Evolutionary conservation across 2,329 filamentous ascomycete genomes (phyloP), one percentile per base, ranked within the genome.

Genomic region (Didymosphaeria variabile): DNA sequence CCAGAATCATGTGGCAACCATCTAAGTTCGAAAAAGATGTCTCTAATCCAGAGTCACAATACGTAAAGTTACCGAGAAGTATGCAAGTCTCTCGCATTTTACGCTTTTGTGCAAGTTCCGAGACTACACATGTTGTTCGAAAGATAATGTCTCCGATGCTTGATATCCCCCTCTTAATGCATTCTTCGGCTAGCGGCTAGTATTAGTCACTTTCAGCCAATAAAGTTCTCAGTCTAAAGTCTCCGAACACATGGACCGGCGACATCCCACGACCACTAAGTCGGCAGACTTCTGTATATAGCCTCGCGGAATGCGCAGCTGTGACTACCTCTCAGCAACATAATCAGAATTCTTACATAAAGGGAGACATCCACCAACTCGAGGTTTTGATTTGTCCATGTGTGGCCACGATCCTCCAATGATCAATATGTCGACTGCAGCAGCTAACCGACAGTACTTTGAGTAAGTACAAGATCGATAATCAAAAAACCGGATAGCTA

Each of bases 391-490:
- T 32, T 31, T 9, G 26, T 21, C 13, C 17, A 12, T 45, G 38
- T 45, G n/a, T 45, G 23, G 17, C 10, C 23, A 10, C 38, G 21
- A 55, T 54, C 47, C 21, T 29, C 15, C 49, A 31, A 23, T 29
- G 26, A 29, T 56, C 47, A 61, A 52, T 45, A 64, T 59, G 61
- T 53, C 69, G 29, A 46, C 70, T 60, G 72, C 74, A 56, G 77
- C 76, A 55, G 70, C 73, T 8, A 79, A 79, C 60, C 74, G 72
- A 34, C 68, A 71, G 44, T 75, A 70, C 59, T 79, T 79, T 54
- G 75, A 79, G 75, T 75, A 68, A 57, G 67, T 55, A 15, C 23
- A 2, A 15, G 9, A 17, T 13, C 34, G 42, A 3, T 17, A 54
- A 34, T 23, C 38, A 32, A 38, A 12, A 42, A 19, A 45, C 23